Base-by-base conservation (phyloP, 768 basidiomycete species). In the Goffeauzyma gilvescens region DNA sequence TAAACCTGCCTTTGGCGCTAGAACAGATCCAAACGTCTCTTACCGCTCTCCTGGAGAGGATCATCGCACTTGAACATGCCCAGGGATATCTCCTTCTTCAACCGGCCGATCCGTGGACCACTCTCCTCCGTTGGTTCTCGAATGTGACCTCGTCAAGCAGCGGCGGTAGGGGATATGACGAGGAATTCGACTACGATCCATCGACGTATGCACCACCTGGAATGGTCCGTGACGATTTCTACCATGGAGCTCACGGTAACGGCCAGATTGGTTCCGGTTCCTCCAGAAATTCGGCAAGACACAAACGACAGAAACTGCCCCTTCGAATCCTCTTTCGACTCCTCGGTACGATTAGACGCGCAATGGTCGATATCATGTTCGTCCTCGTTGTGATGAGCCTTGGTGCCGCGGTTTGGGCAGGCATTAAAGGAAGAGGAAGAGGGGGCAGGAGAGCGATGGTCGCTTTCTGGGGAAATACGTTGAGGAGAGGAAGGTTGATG, bases 1-100 rank as follows among this genome's bases (percentile, higher is more conserved):
- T n/a, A n/a, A n/a, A 36, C 42, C 20, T 59, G 15, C 49, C 57
- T 4, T 37, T 50, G 4, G 52, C 52, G 7, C 40, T 61, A 9
- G 57, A 59, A 33, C 52, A 55, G 21, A 61, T 61, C 17, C 59
- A 61, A 35, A 57, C 52, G 20, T 59, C 57, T 15, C 53, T 61
- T 5, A 44, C 52, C 2, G 59, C 59, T 1, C 38, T 61, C 21
- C 55, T 57, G 27, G 59, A 61, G 26, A 41, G 59, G 18, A 52
- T 61, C 33, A 46, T 50, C 6, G 49, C 50, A 2, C 42, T 61
- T 10, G 59, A 61, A 32, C 46, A 58, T 13, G 49, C 54, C 7
- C 59, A 61, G 33, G 44, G 50, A 9, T 42, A 53, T 42, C 38
- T 61, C 10, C 41, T 61, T 17, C 10, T 18, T 5, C 38, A 41